Conservation (phyloP, 2,329 filamentous ascomycete genomes). For the Pseudogymnoascus sp. region DNA sequence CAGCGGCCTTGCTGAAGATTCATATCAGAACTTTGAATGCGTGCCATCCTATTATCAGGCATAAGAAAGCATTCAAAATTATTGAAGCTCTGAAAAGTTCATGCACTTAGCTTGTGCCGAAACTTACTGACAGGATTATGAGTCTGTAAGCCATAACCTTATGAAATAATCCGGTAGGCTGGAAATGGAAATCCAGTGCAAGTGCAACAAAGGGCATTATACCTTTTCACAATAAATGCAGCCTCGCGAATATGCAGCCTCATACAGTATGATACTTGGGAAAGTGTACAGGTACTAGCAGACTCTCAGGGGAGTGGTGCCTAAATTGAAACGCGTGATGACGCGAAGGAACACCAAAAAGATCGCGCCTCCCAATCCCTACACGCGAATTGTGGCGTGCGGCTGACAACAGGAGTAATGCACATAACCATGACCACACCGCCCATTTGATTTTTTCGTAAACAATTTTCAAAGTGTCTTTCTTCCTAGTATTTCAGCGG, state of each 20-base stretch:
- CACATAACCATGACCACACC: neutral
- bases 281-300: neutral
- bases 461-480: constrained; percentile 16
- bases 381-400: neutral
- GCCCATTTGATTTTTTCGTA: neutral
- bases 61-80: neutral
- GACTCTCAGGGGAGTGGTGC: neutral
- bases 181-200: neutral
- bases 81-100: neutral
- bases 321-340: constrained; percentile 7
- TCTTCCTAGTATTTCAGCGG: constrained; percentile 13
- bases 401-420: neutral
- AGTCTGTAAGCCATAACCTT: neutral
- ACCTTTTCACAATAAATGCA: neutral
- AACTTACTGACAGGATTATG: neutral
- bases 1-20: neutral
- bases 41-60: neutral
- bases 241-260: neutral
- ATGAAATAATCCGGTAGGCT: neutral
- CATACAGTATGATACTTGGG: neutral
- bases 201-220: neutral
- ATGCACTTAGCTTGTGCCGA: neutral
- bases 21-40: neutral
- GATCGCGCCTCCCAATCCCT: neutral
- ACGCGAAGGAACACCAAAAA: neutral